These are phyloP conservation scores for Claviceps digitariae DNA, from an alignment of 2,329 filamentous ascomycete species.

Conservation along the genomic window DNA sequence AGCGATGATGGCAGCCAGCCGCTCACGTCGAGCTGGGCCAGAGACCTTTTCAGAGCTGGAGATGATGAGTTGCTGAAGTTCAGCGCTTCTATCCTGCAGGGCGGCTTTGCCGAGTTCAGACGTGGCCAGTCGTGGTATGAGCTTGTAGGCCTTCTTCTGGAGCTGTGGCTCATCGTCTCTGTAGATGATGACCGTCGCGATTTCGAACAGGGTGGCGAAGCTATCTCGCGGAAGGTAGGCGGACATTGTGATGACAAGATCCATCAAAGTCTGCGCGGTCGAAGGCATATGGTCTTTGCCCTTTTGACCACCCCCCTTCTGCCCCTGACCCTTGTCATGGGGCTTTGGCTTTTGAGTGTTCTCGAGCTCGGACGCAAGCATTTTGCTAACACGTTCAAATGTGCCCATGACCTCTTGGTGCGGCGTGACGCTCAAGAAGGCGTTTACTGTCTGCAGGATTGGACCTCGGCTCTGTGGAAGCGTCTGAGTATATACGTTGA, in stretches of 20 bases:
- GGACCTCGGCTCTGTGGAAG: conserved; percentile 82
- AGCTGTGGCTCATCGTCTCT: conserved; percentile 77
- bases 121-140: conserved; percentile 79
- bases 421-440: conserved; percentile 80
- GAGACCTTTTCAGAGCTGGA: conserved; percentile 73
- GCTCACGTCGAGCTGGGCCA: conserved; percentile 72
- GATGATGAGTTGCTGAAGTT: conserved; percentile 73
- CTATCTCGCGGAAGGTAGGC: conserved; percentile 81
- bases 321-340: conserved; percentile 46
- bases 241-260: conserved; percentile 90
- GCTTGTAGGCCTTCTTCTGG: conserved; percentile 98
- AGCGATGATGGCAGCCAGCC: conserved; percentile 68
- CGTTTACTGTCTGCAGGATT: conserved; percentile 88
- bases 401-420: conserved; percentile 69
- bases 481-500: conserved; percentile 97
- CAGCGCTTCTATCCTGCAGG: conserved; percentile 57
- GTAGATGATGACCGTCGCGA: conserved; percentile 70
- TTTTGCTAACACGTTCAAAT: conserved; percentile 72
- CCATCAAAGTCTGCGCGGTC: conserved; percentile 89
- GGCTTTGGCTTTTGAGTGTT: conserved; percentile 38
- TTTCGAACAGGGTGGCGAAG: conserved; percentile 73
- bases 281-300: conserved; percentile 69
- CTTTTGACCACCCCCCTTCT: conserved; percentile 41
- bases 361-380: conserved; percentile 62
- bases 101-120: conserved; percentile 67